A percentile compares a stretch with the other conserved stretches of the same genome.
Conservation (phyloP, 2,329 filamentous ascomycete species). For the Monilinia aucupariae region DNA sequence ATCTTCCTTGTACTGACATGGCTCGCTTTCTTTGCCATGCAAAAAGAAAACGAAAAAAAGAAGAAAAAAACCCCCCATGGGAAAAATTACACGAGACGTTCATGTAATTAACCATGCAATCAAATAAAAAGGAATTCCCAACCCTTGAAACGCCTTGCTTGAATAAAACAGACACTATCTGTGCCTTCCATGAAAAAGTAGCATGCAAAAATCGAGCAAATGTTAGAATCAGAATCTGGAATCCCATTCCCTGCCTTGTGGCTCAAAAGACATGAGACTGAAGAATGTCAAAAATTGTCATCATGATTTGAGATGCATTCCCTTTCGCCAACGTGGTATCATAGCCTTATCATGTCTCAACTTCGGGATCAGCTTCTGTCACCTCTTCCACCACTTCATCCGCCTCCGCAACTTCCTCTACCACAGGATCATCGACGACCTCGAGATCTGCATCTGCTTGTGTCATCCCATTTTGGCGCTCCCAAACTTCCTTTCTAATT, state of each 20-base stretch:
- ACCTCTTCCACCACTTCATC: not conserved
- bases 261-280: not conserved
- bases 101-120: not conserved
- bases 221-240: not conserved
- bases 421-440: not conserved
- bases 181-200: conserved; percentile 1
- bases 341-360: conserved; percentile 6
- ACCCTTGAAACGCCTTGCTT: conserved; percentile 5
- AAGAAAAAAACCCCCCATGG: not conserved
- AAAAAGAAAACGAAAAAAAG: not conserved
- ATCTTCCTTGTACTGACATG: not conserved
- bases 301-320: not conserved
- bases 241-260: not conserved
- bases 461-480: conserved; percentile 52
- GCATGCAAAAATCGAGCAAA: not conserved
- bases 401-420: not conserved
- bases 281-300: not conserved
- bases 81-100: not conserved
- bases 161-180: not conserved
- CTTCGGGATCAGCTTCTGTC: not conserved
- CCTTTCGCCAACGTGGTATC: conserved; percentile 6
- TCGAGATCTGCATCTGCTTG: conserved; percentile 27
- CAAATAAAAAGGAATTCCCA: not conserved
- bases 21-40: not conserved
- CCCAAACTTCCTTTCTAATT: conserved; percentile 74